Base-by-base conservation (phyloP, 2,329 filamentous ascomycete species). In the Ceratocystiopsis minuta region DNA sequence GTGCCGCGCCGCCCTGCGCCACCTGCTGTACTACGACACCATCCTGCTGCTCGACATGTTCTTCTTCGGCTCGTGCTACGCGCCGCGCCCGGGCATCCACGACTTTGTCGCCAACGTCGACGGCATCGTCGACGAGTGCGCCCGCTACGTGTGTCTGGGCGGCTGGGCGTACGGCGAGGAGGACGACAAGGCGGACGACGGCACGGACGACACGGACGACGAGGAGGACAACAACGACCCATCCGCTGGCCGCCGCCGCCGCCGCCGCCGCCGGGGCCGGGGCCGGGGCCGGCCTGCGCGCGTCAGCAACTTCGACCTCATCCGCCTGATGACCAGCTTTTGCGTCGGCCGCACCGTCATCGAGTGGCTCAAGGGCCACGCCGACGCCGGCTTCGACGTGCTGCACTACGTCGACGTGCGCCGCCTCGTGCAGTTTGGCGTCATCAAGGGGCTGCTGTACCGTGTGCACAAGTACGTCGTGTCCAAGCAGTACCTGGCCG, bases 371-470 rank as follows among this genome's bases (percentile, higher is more conserved):
- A 69, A 81, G 45, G 67, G 78, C 31, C 81, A 93, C 57, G 70
- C 76, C 49, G 72, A 79, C 35, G 63, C 65, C 37, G 74, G 72
- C 1, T 67, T 78, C 46, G 68, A 75, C 45, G 68, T 81, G 34
- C 67, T 95, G 10, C 66, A 70, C 13, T 78, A 79, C 53, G 76
- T 98, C 44, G 90, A 98, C 57, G 75, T 95, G 43, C 75, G 90
- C 13, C 78, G 90, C 24, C 78, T 98, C 48, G 84, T 96, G 48
- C 92, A 93, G 45, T 98, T 96, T 54, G 90, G 88, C 44, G 72
- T 95, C 45, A 93, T 96, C 57, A 96, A 96, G 61, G 87, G 88
- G 15, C 82, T 92, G 50, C 62, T 98, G 18, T 95, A 95, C 59
- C 75, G 90, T 32, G 79, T 95, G 35, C 85, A 96, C 62, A 92